Percentiles rank a stretch among this genome's conserved stretches.
Evolutionary conservation across 225 moss, liverwort and hornwort species (phyloP).

Genomic region (Ulota crispa): DNA sequence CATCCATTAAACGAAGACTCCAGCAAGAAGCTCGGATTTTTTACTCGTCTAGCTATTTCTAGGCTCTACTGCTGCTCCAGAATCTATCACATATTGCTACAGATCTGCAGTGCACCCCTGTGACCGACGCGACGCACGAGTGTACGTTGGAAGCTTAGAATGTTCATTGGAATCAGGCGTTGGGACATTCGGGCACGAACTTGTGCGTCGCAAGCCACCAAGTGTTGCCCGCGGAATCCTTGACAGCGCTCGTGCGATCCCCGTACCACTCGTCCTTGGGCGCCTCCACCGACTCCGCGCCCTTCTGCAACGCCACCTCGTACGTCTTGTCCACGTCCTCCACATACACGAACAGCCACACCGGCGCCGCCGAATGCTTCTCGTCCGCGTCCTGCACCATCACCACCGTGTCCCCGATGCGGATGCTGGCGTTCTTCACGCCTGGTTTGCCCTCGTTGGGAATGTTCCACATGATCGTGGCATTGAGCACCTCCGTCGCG

Average conservation of each 20-base stretch:
- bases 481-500: conserved; percentile 24
- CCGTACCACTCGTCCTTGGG: conserved; percentile 37
- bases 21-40: background rate
- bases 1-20: background rate
- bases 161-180: background rate
- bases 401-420: conserved; percentile 29
- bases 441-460: conserved; percentile 13
- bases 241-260: conserved; percentile 31
- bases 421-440: conserved; percentile 24
- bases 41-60: background rate
- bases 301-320: conserved; percentile 37
- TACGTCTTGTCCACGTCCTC: conserved; percentile 51
- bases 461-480: background rate
- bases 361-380: background rate
- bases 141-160: background rate
- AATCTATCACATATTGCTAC: background rate
- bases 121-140: background rate
- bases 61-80: background rate
- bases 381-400: conserved; percentile 23
- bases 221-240: conserved; percentile 37
- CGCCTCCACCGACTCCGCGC: conserved; percentile 12
- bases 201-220: conserved; percentile 43
- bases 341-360: conserved; percentile 38
- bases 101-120: no score
- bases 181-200: background rate